These are phyloP conservation scores for Luzula sylvatica DNA, from an alignment of 176 grass and related monocot genomes.

Conservation along the genomic window DNA sequence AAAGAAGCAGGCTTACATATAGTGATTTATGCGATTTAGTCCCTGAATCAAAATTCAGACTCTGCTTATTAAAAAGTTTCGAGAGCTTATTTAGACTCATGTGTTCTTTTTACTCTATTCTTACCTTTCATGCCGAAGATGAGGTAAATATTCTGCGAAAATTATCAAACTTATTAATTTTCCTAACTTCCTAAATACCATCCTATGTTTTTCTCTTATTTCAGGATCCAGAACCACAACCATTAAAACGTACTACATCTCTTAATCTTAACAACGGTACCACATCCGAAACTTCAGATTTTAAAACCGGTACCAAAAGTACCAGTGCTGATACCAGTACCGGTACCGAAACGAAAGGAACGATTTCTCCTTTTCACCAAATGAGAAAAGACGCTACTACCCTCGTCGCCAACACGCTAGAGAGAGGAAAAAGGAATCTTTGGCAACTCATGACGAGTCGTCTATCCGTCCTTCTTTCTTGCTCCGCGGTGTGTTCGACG, in stretches of 20 bases:
- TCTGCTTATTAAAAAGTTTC: slow-evolving; percentile 87
- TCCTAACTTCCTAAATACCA: no score
- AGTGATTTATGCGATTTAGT: slow-evolving; percentile 94
- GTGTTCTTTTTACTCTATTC: slow-evolving; percentile 82
- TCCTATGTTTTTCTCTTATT: not conserved
- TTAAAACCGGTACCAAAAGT: slow-evolving; percentile 18
- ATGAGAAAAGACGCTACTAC: slow-evolving; percentile 72
- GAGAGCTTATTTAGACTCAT: slow-evolving; percentile 79
- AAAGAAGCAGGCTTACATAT: slow-evolving; percentile 96
- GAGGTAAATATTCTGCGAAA: slow-evolving; percentile 29
- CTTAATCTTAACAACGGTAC: slow-evolving; percentile 19
- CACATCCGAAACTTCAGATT: slow-evolving; percentile 22
- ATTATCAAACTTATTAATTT: no score
- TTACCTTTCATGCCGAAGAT: slow-evolving; percentile 65
- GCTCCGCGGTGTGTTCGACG: slow-evolving; percentile 73
- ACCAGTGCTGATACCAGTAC: slow-evolving; percentile 31
- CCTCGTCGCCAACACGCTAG: slow-evolving; percentile 67
- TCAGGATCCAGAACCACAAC: slow-evolving; percentile 36
- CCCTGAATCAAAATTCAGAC: slow-evolving; percentile 83
- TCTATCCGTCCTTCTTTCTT: slow-evolving; percentile 76
- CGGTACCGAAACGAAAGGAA: slow-evolving; percentile 36
- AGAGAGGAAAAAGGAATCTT: slow-evolving; percentile 90
- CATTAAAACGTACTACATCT: slow-evolving; percentile 22
- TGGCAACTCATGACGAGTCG: slow-evolving; percentile 98
- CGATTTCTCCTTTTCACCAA: slow-evolving; percentile 75